Conservation (phyloP, 2,329 filamentous ascomycete genomes). For the Calonectria pauciramosa region DNA sequence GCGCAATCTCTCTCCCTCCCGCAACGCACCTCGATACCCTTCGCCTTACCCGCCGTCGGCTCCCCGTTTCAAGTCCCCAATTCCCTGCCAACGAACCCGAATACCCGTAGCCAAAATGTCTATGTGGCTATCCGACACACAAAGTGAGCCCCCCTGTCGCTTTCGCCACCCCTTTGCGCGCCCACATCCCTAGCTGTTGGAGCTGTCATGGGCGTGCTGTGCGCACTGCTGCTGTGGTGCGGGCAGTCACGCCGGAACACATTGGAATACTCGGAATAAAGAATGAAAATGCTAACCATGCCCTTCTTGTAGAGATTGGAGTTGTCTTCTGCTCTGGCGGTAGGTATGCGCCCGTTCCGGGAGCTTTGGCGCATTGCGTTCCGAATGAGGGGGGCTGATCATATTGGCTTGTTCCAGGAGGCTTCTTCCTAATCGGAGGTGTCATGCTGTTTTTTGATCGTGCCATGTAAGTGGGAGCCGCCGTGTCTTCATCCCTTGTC, state of each 20-base stretch:
- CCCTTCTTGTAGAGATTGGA: conserved; percentile 81
- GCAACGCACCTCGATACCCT: neutral
- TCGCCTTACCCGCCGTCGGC: neutral
- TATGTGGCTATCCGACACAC: conserved; percentile 96
- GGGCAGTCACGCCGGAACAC: neutral
- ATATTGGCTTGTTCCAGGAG: conserved; percentile 68
- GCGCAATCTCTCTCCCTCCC: neutral
- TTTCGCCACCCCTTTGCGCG: conserved; percentile 12
- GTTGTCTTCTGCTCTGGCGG: conserved; percentile 98
- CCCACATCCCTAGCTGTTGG: conserved; percentile 2
- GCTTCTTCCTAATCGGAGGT: conserved; percentile 93
- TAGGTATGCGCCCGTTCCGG: conserved; percentile 66
- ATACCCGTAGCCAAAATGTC: conserved; percentile 62
- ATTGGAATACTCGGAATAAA: neutral
- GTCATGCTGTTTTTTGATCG: conserved; percentile 98
- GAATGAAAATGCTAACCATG: conserved; percentile 47
- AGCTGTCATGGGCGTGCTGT: neutral
- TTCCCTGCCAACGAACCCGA: neutral
- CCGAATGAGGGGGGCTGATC: conserved; percentile 34
- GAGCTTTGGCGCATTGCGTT: conserved; percentile 38
- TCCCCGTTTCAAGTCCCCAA: neutral
- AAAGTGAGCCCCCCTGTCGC: conserved; percentile 76
- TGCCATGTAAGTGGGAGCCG: conserved; percentile 77
- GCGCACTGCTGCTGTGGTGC: neutral
- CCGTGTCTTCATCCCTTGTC: conserved; percentile 27